Evolutionary conservation across 169 alveolate genomes (phyloP).

Genomic region (Plasmodium fragile): DNA sequence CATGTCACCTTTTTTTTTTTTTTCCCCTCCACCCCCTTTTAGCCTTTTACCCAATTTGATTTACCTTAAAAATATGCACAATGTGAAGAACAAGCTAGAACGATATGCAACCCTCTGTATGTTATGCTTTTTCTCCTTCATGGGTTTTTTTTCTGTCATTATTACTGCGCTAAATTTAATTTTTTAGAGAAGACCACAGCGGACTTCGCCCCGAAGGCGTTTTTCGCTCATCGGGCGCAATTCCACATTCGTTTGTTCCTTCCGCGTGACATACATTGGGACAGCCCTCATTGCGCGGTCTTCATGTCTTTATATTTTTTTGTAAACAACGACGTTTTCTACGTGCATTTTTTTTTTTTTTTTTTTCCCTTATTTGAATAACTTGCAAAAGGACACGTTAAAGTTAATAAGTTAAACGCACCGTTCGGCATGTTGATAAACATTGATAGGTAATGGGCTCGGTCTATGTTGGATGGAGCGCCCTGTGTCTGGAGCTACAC

Average conservation of each 20-base stretch:
- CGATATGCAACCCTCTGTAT: slow-evolving; percentile 47
- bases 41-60: slow-evolving; percentile 72
- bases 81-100: slow-evolving; percentile 21
- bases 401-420: background rate
- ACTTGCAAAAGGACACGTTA: background rate
- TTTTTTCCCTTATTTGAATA: background rate
- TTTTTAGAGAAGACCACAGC: background rate
- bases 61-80: slow-evolving; percentile 44
- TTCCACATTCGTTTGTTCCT: background rate
- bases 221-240: background rate
- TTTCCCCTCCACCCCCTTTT: background rate
- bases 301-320: background rate
- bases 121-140: slow-evolving; percentile 55
- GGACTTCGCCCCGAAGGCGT: too few species aligned
- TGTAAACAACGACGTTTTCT: background rate
- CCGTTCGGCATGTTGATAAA: background rate
- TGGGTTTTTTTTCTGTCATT: slow-evolving; percentile 58
- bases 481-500: background rate
- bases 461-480: background rate
- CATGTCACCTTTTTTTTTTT: background rate
- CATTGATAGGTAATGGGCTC: background rate
- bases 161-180: slow-evolving; percentile 33
- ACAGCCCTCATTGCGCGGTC: background rate
- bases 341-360: background rate
- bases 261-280: background rate